These are phyloP conservation scores for Neurospora sp. DNA, from an alignment of 495 filamentous ascomycete genomes.

Conservation along the genomic window DNA sequence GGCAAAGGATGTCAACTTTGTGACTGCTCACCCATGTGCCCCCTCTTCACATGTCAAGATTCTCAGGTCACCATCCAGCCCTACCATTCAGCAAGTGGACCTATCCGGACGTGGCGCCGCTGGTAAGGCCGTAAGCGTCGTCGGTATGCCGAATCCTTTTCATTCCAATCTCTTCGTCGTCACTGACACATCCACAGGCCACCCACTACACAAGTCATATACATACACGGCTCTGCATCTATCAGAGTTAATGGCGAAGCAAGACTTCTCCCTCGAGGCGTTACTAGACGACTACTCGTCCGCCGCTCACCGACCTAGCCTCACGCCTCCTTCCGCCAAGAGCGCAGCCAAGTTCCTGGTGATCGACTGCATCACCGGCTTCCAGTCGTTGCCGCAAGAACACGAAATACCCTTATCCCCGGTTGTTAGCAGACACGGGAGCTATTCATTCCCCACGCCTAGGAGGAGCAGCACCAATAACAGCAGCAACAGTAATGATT, in stretches of 20 bases:
- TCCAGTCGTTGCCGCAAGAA: constrained; percentile 27
- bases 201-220: constrained; percentile 54
- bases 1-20: constrained; percentile 53
- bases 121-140: constrained; percentile 29
- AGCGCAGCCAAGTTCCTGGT: constrained; percentile 35
- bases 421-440: constrained; percentile 20
- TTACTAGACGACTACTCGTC: constrained; percentile 26
- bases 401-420: constrained; percentile 27
- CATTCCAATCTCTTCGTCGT: background rate
- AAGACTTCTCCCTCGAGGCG: constrained; percentile 30
- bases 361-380: constrained; percentile 44
- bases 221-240: constrained; percentile 47
- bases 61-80: constrained; percentile 36
- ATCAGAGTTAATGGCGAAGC: constrained; percentile 36
- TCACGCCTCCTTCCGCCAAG: constrained; percentile 11
- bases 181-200: constrained; percentile 32
- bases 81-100: constrained; percentile 42
- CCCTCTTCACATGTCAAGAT: constrained; percentile 43
- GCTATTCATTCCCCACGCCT: constrained; percentile 2
- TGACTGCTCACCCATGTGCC: constrained; percentile 55
- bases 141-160: constrained; percentile 20
- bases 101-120: constrained; percentile 29
- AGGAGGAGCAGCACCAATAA: background rate
- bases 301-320: constrained; percentile 16
- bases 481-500: background rate